These are phyloP conservation scores for Trametes maxima DNA, from an alignment of 768 basidiomycete species.

Conservation along the genomic window DNA sequence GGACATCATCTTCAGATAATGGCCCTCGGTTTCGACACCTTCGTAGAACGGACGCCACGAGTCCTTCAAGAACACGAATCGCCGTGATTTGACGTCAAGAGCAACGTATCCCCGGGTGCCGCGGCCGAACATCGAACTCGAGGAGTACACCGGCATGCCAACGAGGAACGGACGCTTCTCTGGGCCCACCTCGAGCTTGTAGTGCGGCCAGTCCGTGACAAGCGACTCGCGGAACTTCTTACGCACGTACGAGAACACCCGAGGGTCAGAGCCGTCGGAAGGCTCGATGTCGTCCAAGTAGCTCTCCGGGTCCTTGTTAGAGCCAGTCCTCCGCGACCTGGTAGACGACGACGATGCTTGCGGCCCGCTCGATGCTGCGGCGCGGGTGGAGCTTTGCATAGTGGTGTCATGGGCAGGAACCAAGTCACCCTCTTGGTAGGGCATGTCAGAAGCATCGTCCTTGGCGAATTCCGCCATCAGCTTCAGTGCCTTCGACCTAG, in stretches of 20 bases:
- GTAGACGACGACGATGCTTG: too few relatives aligned
- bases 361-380: too few relatives aligned
- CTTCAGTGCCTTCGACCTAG: not conserved
- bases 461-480: not conserved
- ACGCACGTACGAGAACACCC: not conserved
- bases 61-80: constrained; percentile 21
- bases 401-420: too few relatives aligned
- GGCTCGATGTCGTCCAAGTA: not conserved
- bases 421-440: too few relatives aligned
- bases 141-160: not conserved
- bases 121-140: not conserved
- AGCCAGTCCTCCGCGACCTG: too few relatives aligned
- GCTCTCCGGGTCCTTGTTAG: too few relatives aligned
- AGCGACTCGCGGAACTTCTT: constrained; percentile 1
- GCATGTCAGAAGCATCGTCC: too few relatives aligned
- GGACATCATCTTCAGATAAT: not conserved
- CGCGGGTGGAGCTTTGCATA: too few relatives aligned
- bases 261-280: not conserved
- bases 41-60: constrained; percentile 8
- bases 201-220: not conserved
- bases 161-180: not conserved
- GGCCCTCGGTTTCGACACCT: not conserved
- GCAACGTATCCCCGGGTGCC: constrained; percentile 18
- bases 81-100: constrained; percentile 7
- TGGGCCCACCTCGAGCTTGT: not conserved